Conservation (phyloP, 164 flowering plant genomes). For the Liquidambar formosana region DNA sequence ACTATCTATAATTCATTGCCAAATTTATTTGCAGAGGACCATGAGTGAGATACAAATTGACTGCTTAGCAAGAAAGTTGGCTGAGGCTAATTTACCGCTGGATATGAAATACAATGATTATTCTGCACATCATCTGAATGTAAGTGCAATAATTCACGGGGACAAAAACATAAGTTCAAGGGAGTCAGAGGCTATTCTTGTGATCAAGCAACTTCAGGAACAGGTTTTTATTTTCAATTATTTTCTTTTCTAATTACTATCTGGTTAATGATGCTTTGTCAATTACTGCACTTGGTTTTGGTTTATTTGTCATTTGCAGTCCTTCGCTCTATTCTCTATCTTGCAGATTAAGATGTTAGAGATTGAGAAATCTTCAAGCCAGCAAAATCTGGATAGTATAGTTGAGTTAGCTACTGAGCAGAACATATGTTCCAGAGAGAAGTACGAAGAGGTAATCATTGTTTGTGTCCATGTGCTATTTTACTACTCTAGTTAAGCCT, state of each 20-base stretch:
- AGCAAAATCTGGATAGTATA: slow-evolving; percentile 50
- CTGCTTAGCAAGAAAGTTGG: slow-evolving; percentile 48
- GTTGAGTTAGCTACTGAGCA: slow-evolving; percentile 64
- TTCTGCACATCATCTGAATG: slow-evolving; percentile 8
- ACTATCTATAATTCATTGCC: not conserved
- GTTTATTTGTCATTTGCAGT: not conserved
- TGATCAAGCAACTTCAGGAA: slow-evolving; percentile 80
- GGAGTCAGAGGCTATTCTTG: slow-evolving; percentile 62
- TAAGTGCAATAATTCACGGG: slow-evolving; percentile 10
- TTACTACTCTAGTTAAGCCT: not conserved
- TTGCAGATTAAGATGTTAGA: slow-evolving; percentile 63
- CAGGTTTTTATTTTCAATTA: slow-evolving; percentile 47
- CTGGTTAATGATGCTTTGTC: too few species aligned
- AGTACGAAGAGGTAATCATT: slow-evolving; percentile 59
- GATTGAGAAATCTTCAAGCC: slow-evolving; percentile 69
- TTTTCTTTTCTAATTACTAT: not conserved
- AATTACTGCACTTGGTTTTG: not conserved
- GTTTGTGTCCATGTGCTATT: not conserved
- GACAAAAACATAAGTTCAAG: slow-evolving; percentile 35
- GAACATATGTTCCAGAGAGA: slow-evolving; percentile 49
- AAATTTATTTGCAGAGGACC: slow-evolving; percentile 46
- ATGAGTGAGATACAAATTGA: slow-evolving; percentile 58
- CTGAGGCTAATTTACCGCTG: slow-evolving; percentile 32
- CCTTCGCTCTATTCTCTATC: not conserved
- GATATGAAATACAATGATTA: slow-evolving; percentile 12